Conservation (phyloP, 768 basidiomycete genomes). For the Zangia roseola region DNA sequence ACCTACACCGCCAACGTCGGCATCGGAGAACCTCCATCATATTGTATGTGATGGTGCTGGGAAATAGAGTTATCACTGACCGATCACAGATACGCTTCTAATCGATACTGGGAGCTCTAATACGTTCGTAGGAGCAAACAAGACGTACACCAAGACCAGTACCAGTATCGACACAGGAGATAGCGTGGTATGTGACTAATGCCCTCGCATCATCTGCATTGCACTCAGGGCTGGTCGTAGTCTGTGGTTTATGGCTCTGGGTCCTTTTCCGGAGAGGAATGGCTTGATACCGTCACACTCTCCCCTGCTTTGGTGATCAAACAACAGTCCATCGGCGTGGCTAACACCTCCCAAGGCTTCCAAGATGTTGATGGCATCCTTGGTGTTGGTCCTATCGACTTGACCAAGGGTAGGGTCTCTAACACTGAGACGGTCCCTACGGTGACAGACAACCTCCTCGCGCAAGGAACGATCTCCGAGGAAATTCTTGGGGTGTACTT, state of each 20-base stretch:
- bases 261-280: conserved; percentile 6
- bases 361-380: neutral
- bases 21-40: conserved; percentile 20
- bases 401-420: neutral
- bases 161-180: conserved; percentile 13
- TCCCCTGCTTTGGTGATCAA: neutral
- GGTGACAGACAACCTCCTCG: conserved; percentile 34
- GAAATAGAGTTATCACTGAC: neutral
- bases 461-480: conserved; percentile 26
- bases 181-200: conserved; percentile 9
- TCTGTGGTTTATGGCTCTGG: neutral
- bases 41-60: conserved; percentile 15
- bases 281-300: conserved; percentile 1
- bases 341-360: neutral
- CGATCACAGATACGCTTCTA: conserved; percentile 20
- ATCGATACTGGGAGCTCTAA: conserved; percentile 32
- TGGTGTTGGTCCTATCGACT: neutral
- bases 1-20: conserved; percentile 28
- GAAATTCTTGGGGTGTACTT: conserved; percentile 32
- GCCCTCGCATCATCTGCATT: no score
- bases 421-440: conserved; percentile 24
- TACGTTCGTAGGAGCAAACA: conserved; percentile 27
- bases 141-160: conserved; percentile 9
- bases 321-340: neutral
- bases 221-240: neutral